Percentiles rank a stretch among this genome's conserved stretches.
These are phyloP conservation scores for Thalassiosira mediterranea DNA, from an alignment of 352 stramenopile genomes.

Conservation along the genomic window DNA sequence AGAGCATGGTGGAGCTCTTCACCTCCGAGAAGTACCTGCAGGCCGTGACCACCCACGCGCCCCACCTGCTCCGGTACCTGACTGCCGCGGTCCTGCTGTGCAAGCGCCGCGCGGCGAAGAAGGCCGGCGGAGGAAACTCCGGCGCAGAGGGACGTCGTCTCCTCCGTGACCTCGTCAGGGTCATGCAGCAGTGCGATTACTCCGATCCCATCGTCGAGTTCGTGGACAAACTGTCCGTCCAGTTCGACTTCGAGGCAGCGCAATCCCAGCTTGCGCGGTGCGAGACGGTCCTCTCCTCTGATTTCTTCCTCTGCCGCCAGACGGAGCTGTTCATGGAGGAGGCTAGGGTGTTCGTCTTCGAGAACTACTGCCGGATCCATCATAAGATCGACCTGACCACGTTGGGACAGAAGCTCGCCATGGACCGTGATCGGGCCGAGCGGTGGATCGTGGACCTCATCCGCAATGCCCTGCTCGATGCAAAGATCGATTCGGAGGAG, in stretches of 20 bases:
- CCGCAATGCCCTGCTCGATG: slow-evolving; percentile 93
- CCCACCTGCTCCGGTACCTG: slow-evolving; percentile 96
- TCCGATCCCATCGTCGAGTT: slow-evolving; percentile 93
- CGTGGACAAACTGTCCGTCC: slow-evolving; percentile 96
- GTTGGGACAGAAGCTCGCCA: slow-evolving; percentile 95
- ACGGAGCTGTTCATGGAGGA: slow-evolving; percentile 97
- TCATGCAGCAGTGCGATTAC: slow-evolving; percentile 92
- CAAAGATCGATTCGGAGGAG: slow-evolving; percentile 97
- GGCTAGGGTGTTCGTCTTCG: slow-evolving; percentile 97
- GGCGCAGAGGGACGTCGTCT: slow-evolving; percentile 84
- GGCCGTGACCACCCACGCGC: slow-evolving; percentile 98
- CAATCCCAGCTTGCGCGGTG: slow-evolving; percentile 91
- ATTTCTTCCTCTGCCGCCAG: slow-evolving; percentile 98
- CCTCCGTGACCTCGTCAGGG: slow-evolving; percentile 94
- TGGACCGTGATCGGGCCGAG: slow-evolving; percentile 96
- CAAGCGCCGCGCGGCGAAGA: slow-evolving; percentile 88
- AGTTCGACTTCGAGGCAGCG: slow-evolving; percentile 98
- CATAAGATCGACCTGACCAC: slow-evolving; percentile 98
- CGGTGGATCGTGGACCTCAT: slow-evolving; percentile 99
- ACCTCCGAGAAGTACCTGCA: slow-evolving; percentile 92
- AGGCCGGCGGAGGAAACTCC: slow-evolving; percentile 63
- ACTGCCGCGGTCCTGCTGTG: slow-evolving; percentile 96
- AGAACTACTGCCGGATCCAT: slow-evolving; percentile 99
- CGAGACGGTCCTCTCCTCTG: slow-evolving; percentile 92
- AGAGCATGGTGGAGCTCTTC: slow-evolving; percentile 97